Percentiles rank a stretch among this genome's conserved stretches.
These are phyloP conservation scores for Trichoderma erinaceum DNA, from an alignment of 495 filamentous ascomycete genomes.

Conservation along the genomic window DNA sequence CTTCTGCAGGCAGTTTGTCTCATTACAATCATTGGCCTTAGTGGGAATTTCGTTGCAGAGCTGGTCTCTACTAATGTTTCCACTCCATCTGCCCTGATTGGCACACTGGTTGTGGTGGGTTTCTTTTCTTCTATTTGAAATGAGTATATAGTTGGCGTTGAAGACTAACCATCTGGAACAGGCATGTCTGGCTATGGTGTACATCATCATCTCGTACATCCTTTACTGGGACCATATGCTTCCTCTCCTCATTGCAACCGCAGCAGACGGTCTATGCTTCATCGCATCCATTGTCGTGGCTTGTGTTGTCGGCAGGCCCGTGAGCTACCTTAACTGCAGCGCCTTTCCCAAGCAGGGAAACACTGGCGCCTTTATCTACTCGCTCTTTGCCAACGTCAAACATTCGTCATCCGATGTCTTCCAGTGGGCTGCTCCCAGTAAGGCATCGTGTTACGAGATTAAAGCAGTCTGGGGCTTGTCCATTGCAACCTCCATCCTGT, in stretches of 20 bases:
- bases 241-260: conserved; percentile 60
- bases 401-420: conserved; percentile 18
- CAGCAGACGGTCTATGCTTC: conserved; percentile 60
- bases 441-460: conserved; percentile 72
- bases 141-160: not conserved
- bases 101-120: conserved; percentile 72
- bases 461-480: conserved; percentile 85
- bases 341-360: conserved; percentile 30
- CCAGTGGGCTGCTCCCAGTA: conserved; percentile 36
- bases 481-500: conserved; percentile 76
- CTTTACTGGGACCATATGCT: conserved; percentile 72
- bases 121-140: conserved; percentile 15
- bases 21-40: conserved; percentile 73
- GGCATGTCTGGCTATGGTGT: conserved; percentile 71
- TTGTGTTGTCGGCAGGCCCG: conserved; percentile 70
- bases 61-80: conserved; percentile 58
- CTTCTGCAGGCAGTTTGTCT: conserved; percentile 65
- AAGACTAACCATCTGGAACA: conserved; percentile 29
- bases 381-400: conserved; percentile 16
- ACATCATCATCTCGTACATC: conserved; percentile 65
- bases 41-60: conserved; percentile 73
- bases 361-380: conserved; percentile 17
- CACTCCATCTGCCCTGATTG: conserved; percentile 67
- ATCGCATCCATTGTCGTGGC: conserved; percentile 66
- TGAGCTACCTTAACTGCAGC: conserved; percentile 70